Percentiles rank a stretch among this genome's conserved stretches.
These are phyloP conservation scores for Yamadazyma kanchanaburiensis DNA, from an alignment of 1,139 yeast genomes.

Conservation along the genomic window DNA sequence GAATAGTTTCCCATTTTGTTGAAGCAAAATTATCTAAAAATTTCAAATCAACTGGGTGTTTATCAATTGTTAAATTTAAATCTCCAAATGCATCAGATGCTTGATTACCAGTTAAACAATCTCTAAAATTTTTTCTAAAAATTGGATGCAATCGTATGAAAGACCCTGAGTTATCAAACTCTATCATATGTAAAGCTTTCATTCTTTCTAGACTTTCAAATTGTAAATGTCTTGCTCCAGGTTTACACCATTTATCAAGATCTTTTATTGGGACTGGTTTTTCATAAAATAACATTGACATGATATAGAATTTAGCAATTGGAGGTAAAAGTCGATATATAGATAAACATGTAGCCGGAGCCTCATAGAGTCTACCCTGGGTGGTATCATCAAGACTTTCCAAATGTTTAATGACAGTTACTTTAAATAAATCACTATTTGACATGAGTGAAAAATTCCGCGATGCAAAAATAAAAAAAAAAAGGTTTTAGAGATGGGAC, in stretches of 20 bases:
- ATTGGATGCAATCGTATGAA: slow-evolving; percentile 65
- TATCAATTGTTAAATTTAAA: slow-evolving; percentile 28
- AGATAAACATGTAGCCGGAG: slow-evolving; percentile 93
- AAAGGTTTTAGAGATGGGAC: slow-evolving; percentile 6
- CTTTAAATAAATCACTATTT: slow-evolving; percentile 29
- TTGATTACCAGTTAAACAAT: slow-evolving; percentile 81
- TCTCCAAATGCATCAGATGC: slow-evolving; percentile 45
- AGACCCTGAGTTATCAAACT: slow-evolving; percentile 55
- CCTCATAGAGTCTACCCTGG: slow-evolving; percentile 68
- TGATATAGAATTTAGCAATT: slow-evolving; percentile 81
- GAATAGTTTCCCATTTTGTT: slow-evolving; percentile 87
- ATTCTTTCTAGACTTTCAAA: slow-evolving; percentile 78
- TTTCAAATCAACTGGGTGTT: slow-evolving; percentile 52
- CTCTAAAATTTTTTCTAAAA: slow-evolving; percentile 71
- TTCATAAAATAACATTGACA: slow-evolving; percentile 83
- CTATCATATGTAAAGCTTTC: slow-evolving; percentile 70
- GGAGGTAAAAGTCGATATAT: slow-evolving; percentile 85
- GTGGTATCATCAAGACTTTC: slow-evolving; percentile 86
- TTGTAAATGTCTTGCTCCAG: slow-evolving; percentile 51
- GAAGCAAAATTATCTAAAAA: slow-evolving; percentile 81
- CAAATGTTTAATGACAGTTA: slow-evolving; percentile 82
- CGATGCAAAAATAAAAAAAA: slow-evolving; percentile 1
- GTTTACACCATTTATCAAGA: slow-evolving; percentile 74
- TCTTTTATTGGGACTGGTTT: slow-evolving; percentile 66
- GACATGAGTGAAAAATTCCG: slow-evolving; percentile 17